Percentiles rank a stretch among this genome's conserved stretches.
Evolutionary conservation across 2,329 filamentous ascomycete genomes (phyloP).

Genomic region (Diaporthe citriasiana): DNA sequence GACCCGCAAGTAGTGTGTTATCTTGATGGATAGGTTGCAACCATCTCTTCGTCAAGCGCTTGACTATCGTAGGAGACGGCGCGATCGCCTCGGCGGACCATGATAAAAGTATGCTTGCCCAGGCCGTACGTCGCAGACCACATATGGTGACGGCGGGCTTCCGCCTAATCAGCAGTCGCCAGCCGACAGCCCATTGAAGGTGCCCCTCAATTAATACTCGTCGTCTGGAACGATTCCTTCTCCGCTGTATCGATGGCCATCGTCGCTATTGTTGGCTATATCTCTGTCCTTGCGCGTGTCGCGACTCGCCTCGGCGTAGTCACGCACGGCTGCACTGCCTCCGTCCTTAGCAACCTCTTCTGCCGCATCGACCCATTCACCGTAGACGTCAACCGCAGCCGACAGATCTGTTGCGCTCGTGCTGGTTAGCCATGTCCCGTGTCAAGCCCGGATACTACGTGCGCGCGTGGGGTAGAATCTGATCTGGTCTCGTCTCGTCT

Average conservation of each 20-base stretch:
- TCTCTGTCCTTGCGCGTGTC: conserved; percentile 44
- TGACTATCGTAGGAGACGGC: conserved; percentile 16
- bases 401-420: conserved; percentile 76
- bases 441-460: neutral
- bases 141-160: neutral
- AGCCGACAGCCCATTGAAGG: neutral
- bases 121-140: conserved; percentile 9
- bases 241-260: conserved; percentile 67
- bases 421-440: conserved; percentile 10
- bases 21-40: neutral
- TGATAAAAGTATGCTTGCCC: conserved; percentile 12
- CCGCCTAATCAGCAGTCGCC: neutral
- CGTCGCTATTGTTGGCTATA: conserved; percentile 59
- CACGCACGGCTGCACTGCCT: conserved; percentile 45
- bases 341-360: conserved; percentile 49
- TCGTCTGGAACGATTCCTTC: conserved; percentile 68
- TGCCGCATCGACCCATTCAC: conserved; percentile 95
- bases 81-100: neutral
- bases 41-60: conserved; percentile 12
- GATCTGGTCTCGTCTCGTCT: neutral
- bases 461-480: neutral
- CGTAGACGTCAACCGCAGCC: conserved; percentile 93
- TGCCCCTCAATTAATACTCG: conserved; percentile 61
- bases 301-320: conserved; percentile 42
- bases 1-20: neutral